Evolutionary conservation across 371 early-diverging fungal species (phyloP).

Genomic region (Catenaria anguillulae): DNA sequence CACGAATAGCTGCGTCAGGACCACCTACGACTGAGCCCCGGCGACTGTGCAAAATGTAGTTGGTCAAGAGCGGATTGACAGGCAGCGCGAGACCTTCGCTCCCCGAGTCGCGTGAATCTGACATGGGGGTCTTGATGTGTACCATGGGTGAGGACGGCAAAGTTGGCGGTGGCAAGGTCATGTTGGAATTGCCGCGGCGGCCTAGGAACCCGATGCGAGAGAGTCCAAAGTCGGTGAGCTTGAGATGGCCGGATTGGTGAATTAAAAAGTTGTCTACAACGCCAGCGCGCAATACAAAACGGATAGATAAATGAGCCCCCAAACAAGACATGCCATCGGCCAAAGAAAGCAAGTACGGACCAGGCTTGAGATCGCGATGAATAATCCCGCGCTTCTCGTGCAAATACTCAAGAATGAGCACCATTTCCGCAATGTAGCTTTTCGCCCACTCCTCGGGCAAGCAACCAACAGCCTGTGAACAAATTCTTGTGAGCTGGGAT

Average conservation of each 20-base stretch:
- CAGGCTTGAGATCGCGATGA: slow-evolving; percentile 34
- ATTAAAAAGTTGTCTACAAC: slow-evolving; percentile 70
- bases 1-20: no score
- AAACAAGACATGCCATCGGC: no score
- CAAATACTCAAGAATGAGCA: slow-evolving; percentile 79
- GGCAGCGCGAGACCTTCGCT: not conserved
- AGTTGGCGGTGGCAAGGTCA: no score
- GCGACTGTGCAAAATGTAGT: not conserved
- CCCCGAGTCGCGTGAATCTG: no score
- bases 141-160: no score
- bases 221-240: slow-evolving; percentile 89
- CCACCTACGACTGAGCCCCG: not conserved
- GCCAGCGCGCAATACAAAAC: no score
- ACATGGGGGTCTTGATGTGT: no score
- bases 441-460: slow-evolving; percentile 81
- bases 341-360: slow-evolving; percentile 24
- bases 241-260: slow-evolving; percentile 77
- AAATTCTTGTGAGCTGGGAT: no score
- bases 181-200: slow-evolving; percentile 38
- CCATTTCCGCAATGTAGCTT: slow-evolving; percentile 87
- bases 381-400: slow-evolving; percentile 67
- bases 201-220: slow-evolving; percentile 73
- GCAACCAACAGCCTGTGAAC: slow-evolving; percentile 45
- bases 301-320: no score
- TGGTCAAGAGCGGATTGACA: not conserved